phyloP scores from a whole-genome alignment of 768 basidiomycete species.

The Boletus huronensis region DNA sequence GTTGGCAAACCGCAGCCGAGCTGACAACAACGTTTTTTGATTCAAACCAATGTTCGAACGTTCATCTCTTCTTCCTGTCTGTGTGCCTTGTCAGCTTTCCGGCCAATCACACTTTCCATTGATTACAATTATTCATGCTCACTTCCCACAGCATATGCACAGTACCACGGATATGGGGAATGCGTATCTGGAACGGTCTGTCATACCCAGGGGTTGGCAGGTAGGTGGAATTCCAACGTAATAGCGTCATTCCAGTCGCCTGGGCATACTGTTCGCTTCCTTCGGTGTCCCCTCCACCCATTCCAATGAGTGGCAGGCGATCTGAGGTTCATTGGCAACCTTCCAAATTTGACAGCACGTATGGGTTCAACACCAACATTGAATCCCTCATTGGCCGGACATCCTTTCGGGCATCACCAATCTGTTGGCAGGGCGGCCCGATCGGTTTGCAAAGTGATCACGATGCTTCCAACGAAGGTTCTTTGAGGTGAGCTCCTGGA shows the following conservation, averaged over 20 bases:
- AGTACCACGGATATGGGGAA: not conserved
- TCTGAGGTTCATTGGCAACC: not conserved
- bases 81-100: not conserved
- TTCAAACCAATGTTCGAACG: not conserved
- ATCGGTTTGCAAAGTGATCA: not conserved
- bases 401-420: rapidly evolving
- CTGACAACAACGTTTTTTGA: conserved; percentile 9
- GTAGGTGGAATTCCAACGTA: not conserved
- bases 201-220: conserved; percentile 10
- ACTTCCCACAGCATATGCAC: not conserved
- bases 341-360: not conserved
- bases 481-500: not conserved
- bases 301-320: not conserved
- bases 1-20: conserved; percentile 14
- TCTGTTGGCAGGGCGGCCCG: not conserved
- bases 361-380: not conserved
- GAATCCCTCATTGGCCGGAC: not conserved
- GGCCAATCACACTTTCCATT: not conserved
- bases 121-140: not conserved
- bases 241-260: not conserved
- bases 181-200: not conserved
- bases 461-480: not conserved
- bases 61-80: not conserved
- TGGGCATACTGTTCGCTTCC: not conserved
- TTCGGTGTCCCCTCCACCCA: not conserved